Conservation (phyloP, 2,329 filamentous ascomycete genomes). For the Boeremia lycopersici region DNA sequence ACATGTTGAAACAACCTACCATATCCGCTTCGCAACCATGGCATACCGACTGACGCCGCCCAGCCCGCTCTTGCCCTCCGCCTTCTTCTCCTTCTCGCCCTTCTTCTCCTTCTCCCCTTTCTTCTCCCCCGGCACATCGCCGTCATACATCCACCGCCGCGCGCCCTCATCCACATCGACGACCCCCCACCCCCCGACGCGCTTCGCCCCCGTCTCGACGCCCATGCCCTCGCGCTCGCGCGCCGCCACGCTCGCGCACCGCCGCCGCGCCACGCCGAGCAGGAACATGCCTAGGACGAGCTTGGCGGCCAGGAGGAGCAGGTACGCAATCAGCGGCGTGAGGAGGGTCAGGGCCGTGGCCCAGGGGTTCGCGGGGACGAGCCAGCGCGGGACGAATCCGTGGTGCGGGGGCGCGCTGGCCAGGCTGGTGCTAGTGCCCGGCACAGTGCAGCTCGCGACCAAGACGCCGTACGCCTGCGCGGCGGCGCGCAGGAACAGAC, state of each 20-base stretch:
- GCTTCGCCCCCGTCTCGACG: slow-evolving; percentile 71
- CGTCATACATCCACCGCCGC: slow-evolving; percentile 82
- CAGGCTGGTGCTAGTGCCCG: too few species aligned
- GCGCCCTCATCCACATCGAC: slow-evolving; percentile 91
- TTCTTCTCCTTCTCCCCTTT: slow-evolving; percentile 67
- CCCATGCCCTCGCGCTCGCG: slow-evolving; percentile 65
- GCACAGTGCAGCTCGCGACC: slow-evolving; percentile 82
- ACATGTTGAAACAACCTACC: too few species aligned
- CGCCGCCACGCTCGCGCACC: slow-evolving; percentile 75
- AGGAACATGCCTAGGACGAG: slow-evolving; percentile 87
- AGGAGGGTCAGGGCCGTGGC: slow-evolving; percentile 65
- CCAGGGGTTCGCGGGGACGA: slow-evolving; percentile 65
- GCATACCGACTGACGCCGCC: slow-evolving; percentile 80
- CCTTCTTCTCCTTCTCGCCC: slow-evolving; percentile 61
- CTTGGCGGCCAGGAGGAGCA: slow-evolving; percentile 81
- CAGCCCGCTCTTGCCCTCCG: slow-evolving; percentile 62
- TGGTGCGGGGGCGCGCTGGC: too few species aligned
- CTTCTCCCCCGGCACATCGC: slow-evolving; percentile 75
- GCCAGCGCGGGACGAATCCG: too few species aligned
- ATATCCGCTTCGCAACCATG: slow-evolving; percentile 97
- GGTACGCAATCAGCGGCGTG: slow-evolving; percentile 82
- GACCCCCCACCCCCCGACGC: slow-evolving; percentile 81
- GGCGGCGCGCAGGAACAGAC: slow-evolving; percentile 91
- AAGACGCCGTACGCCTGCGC: slow-evolving; percentile 99
- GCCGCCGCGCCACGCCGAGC: slow-evolving; percentile 75